Conservation (phyloP, 768 basidiomycete genomes). For the Tricholoma saponaceum region DNA sequence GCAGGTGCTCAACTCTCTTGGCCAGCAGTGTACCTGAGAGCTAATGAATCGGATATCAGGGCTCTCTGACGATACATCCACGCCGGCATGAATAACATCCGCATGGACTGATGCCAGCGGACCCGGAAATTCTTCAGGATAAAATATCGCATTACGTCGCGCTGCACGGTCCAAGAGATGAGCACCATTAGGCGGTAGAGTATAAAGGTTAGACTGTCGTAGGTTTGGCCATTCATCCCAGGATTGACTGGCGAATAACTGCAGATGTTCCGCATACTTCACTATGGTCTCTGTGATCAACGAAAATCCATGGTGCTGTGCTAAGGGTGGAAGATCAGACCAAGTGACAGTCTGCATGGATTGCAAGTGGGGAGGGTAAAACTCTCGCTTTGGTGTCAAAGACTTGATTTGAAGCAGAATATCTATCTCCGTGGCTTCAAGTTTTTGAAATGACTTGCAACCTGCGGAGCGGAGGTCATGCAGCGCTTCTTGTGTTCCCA, state of each 20-base stretch:
- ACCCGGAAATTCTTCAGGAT: not conserved
- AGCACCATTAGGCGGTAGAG: not conserved
- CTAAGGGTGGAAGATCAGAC: conserved; percentile 19
- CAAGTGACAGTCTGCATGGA: conserved; percentile 39
- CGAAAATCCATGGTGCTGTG: conserved; percentile 29
- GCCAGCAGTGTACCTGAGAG: not conserved
- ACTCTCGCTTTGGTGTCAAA: conserved; percentile 31
- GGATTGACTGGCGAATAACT: not conserved
- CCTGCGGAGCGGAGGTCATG: conserved; percentile 31
- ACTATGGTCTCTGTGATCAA: conserved; percentile 22
- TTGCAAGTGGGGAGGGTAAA: conserved; percentile 31
- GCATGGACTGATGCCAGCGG: not conserved
- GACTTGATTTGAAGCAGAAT: conserved; percentile 28
- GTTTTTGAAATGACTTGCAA: conserved; percentile 35
- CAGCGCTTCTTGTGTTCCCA: conserved; percentile 42
- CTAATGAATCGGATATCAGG: not conserved
- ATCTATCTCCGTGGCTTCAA: conserved; percentile 22
- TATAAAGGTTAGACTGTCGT: too few species aligned
- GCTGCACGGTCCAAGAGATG: not conserved
- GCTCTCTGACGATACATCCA: not conserved
- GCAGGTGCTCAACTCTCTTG: not conserved
- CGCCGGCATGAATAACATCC: not conserved
- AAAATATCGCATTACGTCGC: not conserved
- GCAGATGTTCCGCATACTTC: conserved; percentile 14
- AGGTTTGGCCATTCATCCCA: not conserved